Evolutionary conservation across 768 basidiomycete species (phyloP), one percentile per base, ranked within the genome.

Genomic region (Mycena chlorophos): DNA sequence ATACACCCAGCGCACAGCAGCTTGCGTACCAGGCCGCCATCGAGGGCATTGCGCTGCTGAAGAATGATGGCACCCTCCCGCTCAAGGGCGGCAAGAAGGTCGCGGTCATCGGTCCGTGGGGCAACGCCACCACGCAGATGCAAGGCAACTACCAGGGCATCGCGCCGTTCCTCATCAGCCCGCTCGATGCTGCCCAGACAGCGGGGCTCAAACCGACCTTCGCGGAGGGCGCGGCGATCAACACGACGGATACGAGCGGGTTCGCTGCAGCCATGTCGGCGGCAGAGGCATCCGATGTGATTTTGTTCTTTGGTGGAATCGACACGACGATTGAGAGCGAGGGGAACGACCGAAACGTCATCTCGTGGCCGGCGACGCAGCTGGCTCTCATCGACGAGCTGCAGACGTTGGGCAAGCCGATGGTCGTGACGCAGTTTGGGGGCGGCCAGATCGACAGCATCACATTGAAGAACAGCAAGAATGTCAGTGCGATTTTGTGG

Each of bases 61-160:
- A 87, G 72, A 88, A 87, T 62, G 82, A 85, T 54, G 79, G 78
- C 14, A 77, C 75, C 5, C 71, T 88, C 2, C 86, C 86, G 2
- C 70, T 87, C 39, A 70, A 73, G 20, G 62, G 64, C 0, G 71
- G 77, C 54, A 80, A 76, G 52, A 79, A 72, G 6, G 65, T 88
- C n/a, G 85, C 83, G 6, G 63, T 87, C 38, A 74, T 87, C 49
- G 86, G 87, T 0, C 83, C 83, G 3, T 83, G 75, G 75, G 79
- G 76, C 3, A 80, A 81, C 60, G 82, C 82, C 4, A 84, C 83
- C 0, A 74, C 64, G 5, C 73, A 77, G 55, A 76, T 84, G 78
- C 82, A 84, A 55, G 83, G 82, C 17, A 84, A 83, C 65, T 84
- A 85, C 64, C 58, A 71, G 31, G 84, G 84, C 26, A 63, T 70